Conservation (phyloP, 2,329 filamentous ascomycete genomes). For the Ceratocystis cubensis region DNA sequence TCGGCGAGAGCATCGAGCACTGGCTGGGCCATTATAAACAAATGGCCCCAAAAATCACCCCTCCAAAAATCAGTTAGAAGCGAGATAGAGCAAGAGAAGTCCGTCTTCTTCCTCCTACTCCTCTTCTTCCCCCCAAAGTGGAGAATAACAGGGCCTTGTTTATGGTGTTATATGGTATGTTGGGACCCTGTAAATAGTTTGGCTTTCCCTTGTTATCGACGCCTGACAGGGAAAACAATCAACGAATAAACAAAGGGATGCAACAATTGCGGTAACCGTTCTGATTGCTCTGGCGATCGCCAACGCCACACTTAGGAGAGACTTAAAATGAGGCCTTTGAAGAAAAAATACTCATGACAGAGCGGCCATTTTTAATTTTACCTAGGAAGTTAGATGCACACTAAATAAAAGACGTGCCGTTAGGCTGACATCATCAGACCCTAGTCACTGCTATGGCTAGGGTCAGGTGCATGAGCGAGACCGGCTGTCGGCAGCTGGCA, state of each 20-base stretch:
- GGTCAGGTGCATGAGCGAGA: background rate
- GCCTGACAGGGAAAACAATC: background rate
- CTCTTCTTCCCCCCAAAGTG: background rate
- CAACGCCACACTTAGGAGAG: background rate
- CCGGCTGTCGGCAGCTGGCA: background rate
- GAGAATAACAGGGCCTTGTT: background rate
- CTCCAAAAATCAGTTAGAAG: background rate
- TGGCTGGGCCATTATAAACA: conserved; percentile 1
- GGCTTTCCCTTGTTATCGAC: background rate
- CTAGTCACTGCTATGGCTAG: background rate
- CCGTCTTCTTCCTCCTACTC: too few relatives aligned
- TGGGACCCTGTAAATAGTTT: background rate
- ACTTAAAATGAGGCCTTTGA: background rate
- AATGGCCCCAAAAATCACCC: too few relatives aligned
- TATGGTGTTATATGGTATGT: conserved; percentile 1
- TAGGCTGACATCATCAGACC: background rate
- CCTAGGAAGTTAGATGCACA: too few relatives aligned
- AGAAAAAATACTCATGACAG: too few relatives aligned
- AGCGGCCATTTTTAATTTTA: too few relatives aligned
- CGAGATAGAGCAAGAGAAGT: too few relatives aligned
- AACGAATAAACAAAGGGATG: background rate
- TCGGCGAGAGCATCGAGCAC: background rate
- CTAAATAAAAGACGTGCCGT: too few relatives aligned
- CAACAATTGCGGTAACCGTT: too few relatives aligned
- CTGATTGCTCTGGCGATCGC: background rate